Evolutionary conservation across 805 yeast species (phyloP), one percentile per base, ranked within the genome.

Genomic region (Suhomyces sp.): DNA sequence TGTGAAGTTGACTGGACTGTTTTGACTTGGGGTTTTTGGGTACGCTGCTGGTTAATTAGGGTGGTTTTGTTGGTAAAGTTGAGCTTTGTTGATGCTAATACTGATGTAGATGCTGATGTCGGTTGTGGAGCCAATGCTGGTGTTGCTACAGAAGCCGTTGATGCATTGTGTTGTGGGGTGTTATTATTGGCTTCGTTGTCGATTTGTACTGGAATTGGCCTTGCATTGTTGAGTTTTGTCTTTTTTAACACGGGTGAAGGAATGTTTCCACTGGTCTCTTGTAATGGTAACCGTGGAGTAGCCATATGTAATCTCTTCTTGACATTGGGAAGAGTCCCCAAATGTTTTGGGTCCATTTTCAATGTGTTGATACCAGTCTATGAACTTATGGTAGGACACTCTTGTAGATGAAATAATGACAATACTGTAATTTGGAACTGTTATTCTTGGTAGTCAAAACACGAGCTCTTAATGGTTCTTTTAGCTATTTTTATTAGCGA

Each of bases 211-310:
- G 46, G 41, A n/a, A n/a, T 19, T 1, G 54, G 48, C 33, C 49
- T 53, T 29, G 46, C 27, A 40, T 47, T 55, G 41, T 54, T 61
- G 17, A 66, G 52, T 49, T 66, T 69, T 47, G 66, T 64, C 58
- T 69, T 70, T 47, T 72, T 72, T 31, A 66, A 57, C 24, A 57
- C 60, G 4, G 77, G 78, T 42, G 70, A 66, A 8, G 78, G 78
- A 19, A 74, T 60, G 54, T 75, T 75, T 36, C 69, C 65, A 54
- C 66, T 67, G 9, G 80, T 69, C 57, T 74, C 78, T 55, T 72
- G 69, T 57, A 75, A 66, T 3, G 80, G 79, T 27, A 64, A 60
- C 49, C 77, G 53, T 22, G 56, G 41, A 35, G 29, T 46, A 12
- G 50, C 49, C 38, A 42, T 48, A 23, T 55, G 54, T 31, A 53